Evolutionary conservation across 73 alveolate species (phyloP).

Genomic region (Durusdinium trenchii): DNA sequence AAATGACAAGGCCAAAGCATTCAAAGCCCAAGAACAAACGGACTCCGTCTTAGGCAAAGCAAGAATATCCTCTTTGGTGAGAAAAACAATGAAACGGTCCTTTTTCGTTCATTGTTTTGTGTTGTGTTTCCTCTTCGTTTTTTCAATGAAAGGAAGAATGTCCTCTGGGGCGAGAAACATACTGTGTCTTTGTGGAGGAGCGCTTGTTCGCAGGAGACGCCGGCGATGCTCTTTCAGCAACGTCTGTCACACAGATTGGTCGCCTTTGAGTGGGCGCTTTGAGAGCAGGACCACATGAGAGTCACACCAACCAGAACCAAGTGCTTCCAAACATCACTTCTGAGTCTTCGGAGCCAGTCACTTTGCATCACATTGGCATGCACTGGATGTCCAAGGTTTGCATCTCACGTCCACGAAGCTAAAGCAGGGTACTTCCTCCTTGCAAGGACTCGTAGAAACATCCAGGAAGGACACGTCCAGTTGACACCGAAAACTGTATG

Average conservation of each 20-base stretch:
- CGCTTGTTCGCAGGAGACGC: constrained; percentile 73
- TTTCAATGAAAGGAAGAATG: too few species aligned
- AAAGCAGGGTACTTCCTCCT: constrained; percentile 66
- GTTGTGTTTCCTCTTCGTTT: too few species aligned
- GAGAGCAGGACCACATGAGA: neutral
- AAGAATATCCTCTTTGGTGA: too few species aligned
- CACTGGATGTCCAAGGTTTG: constrained; percentile 64
- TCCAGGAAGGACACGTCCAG: neutral
- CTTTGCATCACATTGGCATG: constrained; percentile 60
- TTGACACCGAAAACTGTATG: neutral
- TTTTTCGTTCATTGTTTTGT: too few species aligned
- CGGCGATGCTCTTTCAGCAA: constrained; percentile 50
- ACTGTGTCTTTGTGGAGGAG: constrained; percentile 29
- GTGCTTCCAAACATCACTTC: too few species aligned
- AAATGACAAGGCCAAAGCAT: too few species aligned
- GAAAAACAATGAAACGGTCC: too few species aligned
- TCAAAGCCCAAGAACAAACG: too few species aligned
- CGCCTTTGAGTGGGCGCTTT: neutral
- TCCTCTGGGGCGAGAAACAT: neutral
- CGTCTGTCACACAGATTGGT: constrained; percentile 73
- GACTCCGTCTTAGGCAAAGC: too few species aligned
- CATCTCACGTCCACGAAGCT: constrained; percentile 67
- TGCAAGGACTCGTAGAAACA: neutral
- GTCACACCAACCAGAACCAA: too few species aligned
- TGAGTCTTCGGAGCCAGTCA: neutral